Evolutionary conservation across 768 basidiomycete genomes (phyloP).

Genomic region (Tulasnella sp.): DNA sequence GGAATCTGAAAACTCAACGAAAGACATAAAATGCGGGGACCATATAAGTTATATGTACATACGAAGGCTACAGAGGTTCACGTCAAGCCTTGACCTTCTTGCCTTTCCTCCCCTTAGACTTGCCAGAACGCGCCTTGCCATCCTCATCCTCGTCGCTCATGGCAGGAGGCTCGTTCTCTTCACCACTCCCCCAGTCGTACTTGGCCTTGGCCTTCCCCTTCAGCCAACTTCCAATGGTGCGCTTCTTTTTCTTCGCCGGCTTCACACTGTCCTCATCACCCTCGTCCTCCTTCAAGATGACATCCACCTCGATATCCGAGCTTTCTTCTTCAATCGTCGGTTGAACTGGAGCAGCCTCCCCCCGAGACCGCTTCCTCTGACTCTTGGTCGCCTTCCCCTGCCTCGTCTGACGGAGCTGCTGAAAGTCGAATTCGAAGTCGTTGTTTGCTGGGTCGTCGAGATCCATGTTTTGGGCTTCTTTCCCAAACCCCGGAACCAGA

Average conservation of each 20-base stretch:
- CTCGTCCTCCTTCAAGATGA: conserved; percentile 45
- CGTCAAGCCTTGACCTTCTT: conserved; percentile 22
- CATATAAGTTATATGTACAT: conserved; percentile 10
- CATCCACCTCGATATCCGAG: conserved; percentile 17
- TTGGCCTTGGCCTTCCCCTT: conserved; percentile 20
- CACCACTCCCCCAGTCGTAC: conserved; percentile 23
- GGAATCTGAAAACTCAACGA: not conserved
- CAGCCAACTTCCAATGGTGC: conserved; percentile 11
- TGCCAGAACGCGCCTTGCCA: not conserved
- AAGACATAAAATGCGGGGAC: not conserved
- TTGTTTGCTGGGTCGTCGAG: conserved; percentile 8
- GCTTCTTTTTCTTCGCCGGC: conserved; percentile 30
- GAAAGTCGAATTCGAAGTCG: conserved; percentile 7
- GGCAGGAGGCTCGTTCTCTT: conserved; percentile 16
- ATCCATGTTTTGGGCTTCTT: conserved; percentile 17
- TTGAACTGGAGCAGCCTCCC: conserved; percentile 1
- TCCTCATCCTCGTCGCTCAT: not conserved
- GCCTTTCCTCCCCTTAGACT: conserved; percentile 24
- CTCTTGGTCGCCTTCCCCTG: not conserved
- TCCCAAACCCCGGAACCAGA: not conserved
- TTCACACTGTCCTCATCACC: not conserved
- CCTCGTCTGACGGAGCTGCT: conserved; percentile 12
- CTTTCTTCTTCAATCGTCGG: conserved; percentile 6
- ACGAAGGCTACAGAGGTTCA: not conserved
- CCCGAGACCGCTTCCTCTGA: conserved; percentile 22